A percentile compares a stretch with the other conserved stretches of the same genome.
These are phyloP conservation scores for Chondrus crispus DNA, from an alignment of 23 red algal species.

Conservation along the genomic window DNA sequence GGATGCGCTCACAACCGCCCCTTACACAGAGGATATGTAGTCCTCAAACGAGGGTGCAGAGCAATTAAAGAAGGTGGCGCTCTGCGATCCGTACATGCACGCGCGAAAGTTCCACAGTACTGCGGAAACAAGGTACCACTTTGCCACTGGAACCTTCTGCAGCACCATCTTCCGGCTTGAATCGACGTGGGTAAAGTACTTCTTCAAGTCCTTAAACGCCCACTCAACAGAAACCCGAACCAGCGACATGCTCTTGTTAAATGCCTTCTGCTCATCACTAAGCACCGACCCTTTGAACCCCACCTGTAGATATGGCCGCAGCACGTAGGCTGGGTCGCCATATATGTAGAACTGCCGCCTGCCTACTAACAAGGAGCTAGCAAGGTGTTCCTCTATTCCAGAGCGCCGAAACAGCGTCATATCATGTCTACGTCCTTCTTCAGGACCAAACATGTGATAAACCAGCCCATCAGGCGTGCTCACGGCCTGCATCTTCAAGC, in stretches of 20 bases:
- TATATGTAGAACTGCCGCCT: conserved; percentile 36
- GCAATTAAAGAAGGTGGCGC: conserved; percentile 19
- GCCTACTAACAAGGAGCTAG: neutral
- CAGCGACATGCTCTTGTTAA: neutral
- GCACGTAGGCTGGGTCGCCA: neutral
- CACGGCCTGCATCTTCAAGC: conserved; percentile 12
- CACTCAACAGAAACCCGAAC: neutral
- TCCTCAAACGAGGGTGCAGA: neutral
- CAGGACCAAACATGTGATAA: conserved; percentile 13
- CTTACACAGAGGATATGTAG: too few relatives aligned
- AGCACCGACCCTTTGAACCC: neutral
- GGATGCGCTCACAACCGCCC: too few relatives aligned
- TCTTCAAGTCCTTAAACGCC: conserved; percentile 28
- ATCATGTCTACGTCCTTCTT: conserved; percentile 22
- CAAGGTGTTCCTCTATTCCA: neutral
- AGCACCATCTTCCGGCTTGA: neutral
- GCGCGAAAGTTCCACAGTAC: conserved; percentile 23
- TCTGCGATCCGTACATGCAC: conserved; percentile 7
- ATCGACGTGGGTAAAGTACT: neutral
- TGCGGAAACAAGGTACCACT: neutral
- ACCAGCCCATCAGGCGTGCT: conserved; percentile 1
- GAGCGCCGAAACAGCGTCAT: neutral
- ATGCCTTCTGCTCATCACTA: neutral
- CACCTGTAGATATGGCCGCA: neutral
- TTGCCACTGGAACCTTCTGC: neutral